A percentile compares a stretch with the other conserved stretches of the same genome.
Conservation (phyloP, 805 yeast genomes). For the Lipomyces chichibuensis region DNA sequence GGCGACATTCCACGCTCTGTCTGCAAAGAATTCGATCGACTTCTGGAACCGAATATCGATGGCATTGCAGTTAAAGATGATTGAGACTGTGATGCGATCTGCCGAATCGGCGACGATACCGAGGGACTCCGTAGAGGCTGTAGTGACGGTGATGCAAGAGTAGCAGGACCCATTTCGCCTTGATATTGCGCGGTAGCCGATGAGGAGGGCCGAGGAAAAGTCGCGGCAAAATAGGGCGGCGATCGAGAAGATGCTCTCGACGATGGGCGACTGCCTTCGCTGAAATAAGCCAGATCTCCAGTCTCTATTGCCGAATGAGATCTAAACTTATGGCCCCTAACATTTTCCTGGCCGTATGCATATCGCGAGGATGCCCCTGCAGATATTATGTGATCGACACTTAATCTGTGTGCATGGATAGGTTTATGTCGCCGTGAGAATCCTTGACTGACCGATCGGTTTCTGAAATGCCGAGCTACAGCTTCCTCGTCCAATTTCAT, state of each 20-base stretch:
- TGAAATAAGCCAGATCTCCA: slow-evolving; percentile 11
- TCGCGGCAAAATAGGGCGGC: neutral
- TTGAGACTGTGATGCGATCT: neutral
- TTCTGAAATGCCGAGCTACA: slow-evolving; percentile 9
- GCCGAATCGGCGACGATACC: neutral
- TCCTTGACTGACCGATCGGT: slow-evolving; percentile 22
- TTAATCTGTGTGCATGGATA: slow-evolving; percentile 5
- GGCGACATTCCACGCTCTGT: slow-evolving; percentile 2
- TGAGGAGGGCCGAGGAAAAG: neutral
- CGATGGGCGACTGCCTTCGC: slow-evolving; percentile 9
- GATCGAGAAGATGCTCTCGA: neutral
- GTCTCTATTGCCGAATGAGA: slow-evolving; percentile 1
- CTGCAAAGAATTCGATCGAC: slow-evolving; percentile 4
- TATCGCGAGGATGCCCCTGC: neutral
- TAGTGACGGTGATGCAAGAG: neutral
- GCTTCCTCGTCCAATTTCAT: slow-evolving; percentile 10
- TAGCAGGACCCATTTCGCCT: neutral
- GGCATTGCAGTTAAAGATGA: neutral
- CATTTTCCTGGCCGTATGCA: neutral
- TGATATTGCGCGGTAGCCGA: neutral
- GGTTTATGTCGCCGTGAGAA: slow-evolving; percentile 6
- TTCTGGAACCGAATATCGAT: neutral
- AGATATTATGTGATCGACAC: neutral
- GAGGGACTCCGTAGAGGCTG: neutral
- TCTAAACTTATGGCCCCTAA: neutral